phyloP scores from a whole-genome alignment of 768 basidiomycete genomes.

The Vararia minispora region DNA sequence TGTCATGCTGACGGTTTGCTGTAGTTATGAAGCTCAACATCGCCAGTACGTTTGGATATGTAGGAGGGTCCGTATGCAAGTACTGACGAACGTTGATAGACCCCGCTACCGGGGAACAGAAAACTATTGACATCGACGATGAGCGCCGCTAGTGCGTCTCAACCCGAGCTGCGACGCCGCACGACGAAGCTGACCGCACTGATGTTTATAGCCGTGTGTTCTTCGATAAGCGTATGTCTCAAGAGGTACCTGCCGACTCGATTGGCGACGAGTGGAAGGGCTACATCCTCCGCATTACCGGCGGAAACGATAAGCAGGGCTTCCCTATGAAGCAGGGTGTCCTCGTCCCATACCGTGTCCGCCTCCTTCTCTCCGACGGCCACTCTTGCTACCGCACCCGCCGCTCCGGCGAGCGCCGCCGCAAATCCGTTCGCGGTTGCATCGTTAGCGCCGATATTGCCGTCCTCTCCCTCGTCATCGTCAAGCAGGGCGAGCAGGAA shows the following conservation, averaged over 20 bases:
- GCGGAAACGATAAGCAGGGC: slow-evolving; percentile 97
- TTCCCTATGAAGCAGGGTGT: slow-evolving; percentile 99
- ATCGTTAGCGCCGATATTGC: slow-evolving; percentile 96
- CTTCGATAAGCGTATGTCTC: slow-evolving; percentile 94
- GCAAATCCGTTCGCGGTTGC: slow-evolving; percentile 98
- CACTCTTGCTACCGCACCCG: slow-evolving; percentile 97
- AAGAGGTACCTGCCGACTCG: slow-evolving; percentile 86
- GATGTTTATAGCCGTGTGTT: slow-evolving; percentile 64
- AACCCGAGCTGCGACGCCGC: not conserved
- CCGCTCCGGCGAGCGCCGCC: slow-evolving; percentile 91
- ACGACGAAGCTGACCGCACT: slow-evolving; percentile 2
- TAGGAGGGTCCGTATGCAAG: too few species aligned
- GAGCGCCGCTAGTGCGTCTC: slow-evolving; percentile 66
- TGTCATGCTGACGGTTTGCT: not conserved
- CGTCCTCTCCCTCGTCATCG: slow-evolving; percentile 86
- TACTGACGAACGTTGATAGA: slow-evolving; percentile 32
- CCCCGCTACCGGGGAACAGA: slow-evolving; percentile 96
- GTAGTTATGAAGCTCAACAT: slow-evolving; percentile 89
- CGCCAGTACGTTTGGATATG: slow-evolving; percentile 57
- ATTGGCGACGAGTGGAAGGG: slow-evolving; percentile 96
- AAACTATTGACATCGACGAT: slow-evolving; percentile 89
- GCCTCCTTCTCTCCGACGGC: slow-evolving; percentile 87
- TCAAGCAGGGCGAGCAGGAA: slow-evolving; percentile 90
- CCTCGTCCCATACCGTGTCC: slow-evolving; percentile 86
- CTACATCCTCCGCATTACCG: slow-evolving; percentile 93